Conservation (phyloP, 2,329 filamentous ascomycete species). For the Phialemoniopsis sp. region DNA sequence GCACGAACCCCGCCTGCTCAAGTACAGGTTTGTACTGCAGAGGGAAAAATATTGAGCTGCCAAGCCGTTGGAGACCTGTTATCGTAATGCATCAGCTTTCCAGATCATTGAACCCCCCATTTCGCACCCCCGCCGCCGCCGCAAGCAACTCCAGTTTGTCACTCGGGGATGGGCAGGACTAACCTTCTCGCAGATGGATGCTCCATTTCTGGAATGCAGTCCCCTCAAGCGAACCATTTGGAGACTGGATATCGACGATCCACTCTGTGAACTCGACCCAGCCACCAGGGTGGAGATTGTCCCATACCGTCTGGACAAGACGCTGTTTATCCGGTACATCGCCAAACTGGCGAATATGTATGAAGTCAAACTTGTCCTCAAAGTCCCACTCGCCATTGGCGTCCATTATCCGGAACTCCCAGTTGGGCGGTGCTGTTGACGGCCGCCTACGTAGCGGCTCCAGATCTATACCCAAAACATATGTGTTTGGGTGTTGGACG, state of each 20-base stretch:
- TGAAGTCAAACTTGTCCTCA: conserved; percentile 19
- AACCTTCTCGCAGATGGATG: conserved; percentile 17
- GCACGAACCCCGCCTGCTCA: conserved; percentile 21
- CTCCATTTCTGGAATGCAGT: conserved; percentile 24
- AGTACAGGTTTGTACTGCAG: conserved; percentile 19
- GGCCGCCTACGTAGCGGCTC: conserved; percentile 18
- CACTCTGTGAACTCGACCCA: conserved; percentile 30
- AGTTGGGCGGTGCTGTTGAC: conserved; percentile 18
- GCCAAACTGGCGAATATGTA: conserved; percentile 25
- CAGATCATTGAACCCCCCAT: background rate
- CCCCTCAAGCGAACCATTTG: conserved; percentile 23
- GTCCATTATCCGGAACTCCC: conserved; percentile 20
- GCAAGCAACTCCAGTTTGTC: background rate
- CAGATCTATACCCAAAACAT: conserved; percentile 22
- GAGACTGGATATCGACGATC: conserved; percentile 21
- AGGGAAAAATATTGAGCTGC: conserved; percentile 22
- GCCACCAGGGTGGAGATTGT: conserved; percentile 25
- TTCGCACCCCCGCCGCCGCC: background rate
- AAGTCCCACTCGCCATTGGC: conserved; percentile 19
- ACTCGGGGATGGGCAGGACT: conserved; percentile 2
- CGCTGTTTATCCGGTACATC: conserved; percentile 18
- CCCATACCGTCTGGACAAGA: conserved; percentile 20
- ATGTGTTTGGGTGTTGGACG: conserved; percentile 16
- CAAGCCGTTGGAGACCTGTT: conserved; percentile 18
- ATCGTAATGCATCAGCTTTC: background rate